Conservation (phyloP, 768 basidiomycete species). For the Suillus brevipes region DNA sequence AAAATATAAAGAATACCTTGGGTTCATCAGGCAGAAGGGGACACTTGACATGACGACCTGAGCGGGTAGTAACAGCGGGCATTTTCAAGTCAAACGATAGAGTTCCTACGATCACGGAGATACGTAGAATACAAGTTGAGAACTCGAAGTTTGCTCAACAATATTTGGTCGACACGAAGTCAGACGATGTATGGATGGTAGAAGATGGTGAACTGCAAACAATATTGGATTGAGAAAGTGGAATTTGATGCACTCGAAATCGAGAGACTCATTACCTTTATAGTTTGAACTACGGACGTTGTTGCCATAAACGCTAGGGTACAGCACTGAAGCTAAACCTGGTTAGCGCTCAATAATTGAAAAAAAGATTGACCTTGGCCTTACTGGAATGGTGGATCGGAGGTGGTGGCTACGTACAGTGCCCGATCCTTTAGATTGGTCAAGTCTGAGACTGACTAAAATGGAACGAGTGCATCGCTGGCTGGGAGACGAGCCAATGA, state of each 20-base stretch:
- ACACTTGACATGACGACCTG: background rate
- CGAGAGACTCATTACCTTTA: background rate
- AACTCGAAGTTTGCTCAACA: constrained; percentile 1
- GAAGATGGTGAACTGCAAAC: background rate
- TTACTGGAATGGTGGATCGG: background rate
- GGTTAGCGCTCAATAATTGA: background rate
- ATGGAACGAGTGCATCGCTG: background rate
- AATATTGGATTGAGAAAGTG: background rate
- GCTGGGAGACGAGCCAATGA: background rate
- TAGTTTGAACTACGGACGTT: background rate
- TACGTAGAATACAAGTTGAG: background rate
- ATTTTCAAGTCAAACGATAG: background rate
- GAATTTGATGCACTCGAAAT: background rate
- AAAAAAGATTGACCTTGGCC: background rate
- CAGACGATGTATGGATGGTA: background rate
- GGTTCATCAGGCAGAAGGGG: background rate
- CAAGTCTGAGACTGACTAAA: background rate
- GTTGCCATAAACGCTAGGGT: background rate
- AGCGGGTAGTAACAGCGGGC: background rate
- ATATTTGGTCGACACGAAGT: background rate
- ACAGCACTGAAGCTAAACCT: background rate
- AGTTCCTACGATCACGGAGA: background rate
- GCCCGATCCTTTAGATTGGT: background rate
- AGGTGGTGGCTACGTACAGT: background rate
- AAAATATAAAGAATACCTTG: background rate